phyloP scores from a whole-genome alignment of 768 basidiomycete genomes.

The Rhizopogon roseolus region DNA sequence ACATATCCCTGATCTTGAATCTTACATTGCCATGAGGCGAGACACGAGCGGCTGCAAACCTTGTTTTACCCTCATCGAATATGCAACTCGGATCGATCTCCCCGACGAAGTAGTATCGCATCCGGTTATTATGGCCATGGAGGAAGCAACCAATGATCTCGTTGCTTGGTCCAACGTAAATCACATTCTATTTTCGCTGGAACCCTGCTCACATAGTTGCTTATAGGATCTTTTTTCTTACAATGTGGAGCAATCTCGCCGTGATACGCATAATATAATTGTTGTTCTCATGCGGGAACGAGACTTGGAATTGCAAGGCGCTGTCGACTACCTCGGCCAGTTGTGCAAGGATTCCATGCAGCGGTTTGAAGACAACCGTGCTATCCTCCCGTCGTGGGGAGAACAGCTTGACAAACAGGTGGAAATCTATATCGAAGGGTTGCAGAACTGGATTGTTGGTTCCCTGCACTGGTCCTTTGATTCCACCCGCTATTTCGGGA shows the following conservation, averaged over 20 bases:
- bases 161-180: conserved; percentile 44
- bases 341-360: conserved; percentile 54
- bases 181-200: conserved; percentile 1
- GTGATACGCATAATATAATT: conserved; percentile 63
- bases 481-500: conserved; percentile 66
- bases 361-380: conserved; percentile 43
- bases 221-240: conserved; percentile 68
- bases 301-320: conserved; percentile 52
- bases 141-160: conserved; percentile 46
- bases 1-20: conserved; percentile 40
- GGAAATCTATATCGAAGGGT: conserved; percentile 50
- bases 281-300: conserved; percentile 61
- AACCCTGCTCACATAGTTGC: conserved; percentile 1
- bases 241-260: conserved; percentile 68
- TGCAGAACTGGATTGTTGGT: conserved; percentile 71
- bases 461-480: conserved; percentile 72
- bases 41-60: conserved; percentile 51
- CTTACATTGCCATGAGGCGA: conserved; percentile 48
- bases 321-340: conserved; percentile 60
- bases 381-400: conserved; percentile 57
- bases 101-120: conserved; percentile 54
- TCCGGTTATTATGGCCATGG: conserved; percentile 40
- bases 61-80: conserved; percentile 50
- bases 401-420: conserved; percentile 56
- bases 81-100: conserved; percentile 44